Conservation (phyloP, 148 eudicot genomes). For the Arbutus unedo region DNA sequence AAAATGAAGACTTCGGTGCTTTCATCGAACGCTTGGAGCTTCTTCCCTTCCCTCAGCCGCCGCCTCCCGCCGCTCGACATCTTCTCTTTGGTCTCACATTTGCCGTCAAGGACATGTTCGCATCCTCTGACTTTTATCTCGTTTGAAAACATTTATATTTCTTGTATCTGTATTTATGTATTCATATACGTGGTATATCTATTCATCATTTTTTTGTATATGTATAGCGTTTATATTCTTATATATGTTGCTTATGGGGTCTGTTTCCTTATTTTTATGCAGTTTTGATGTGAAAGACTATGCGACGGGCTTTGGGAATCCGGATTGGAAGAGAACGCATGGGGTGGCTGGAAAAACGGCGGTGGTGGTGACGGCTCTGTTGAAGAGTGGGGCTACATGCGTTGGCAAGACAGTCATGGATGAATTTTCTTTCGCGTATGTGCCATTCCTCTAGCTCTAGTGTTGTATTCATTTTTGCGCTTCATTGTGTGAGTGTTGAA, state of each 20-base stretch:
- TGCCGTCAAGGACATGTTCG: slow-evolving; percentile 68
- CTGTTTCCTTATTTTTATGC: slow-evolving; percentile 15
- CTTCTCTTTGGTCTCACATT: slow-evolving; percentile 54
- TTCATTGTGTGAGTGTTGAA: too few species aligned
- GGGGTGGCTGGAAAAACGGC: slow-evolving; percentile 64
- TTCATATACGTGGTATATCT: background rate
- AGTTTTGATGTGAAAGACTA: slow-evolving; percentile 75
- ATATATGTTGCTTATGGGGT: background rate
- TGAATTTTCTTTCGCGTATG: slow-evolving; percentile 73
- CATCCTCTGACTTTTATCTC: background rate
- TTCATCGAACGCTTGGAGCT: slow-evolving; percentile 67
- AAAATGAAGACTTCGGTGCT: slow-evolving; percentile 64
- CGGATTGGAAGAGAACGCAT: slow-evolving; percentile 80
- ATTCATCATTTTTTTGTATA: background rate
- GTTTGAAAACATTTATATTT: background rate
- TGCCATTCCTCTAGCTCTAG: background rate
- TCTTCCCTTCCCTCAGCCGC: slow-evolving; percentile 73
- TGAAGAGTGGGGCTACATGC: slow-evolving; percentile 83
- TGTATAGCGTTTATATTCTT: background rate
- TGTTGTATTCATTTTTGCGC: background rate
- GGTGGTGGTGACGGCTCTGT: slow-evolving; percentile 54
- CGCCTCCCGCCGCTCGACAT: slow-evolving; percentile 76
- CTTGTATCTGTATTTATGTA: background rate
- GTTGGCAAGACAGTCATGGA: slow-evolving; percentile 83
- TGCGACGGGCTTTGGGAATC: slow-evolving; percentile 73